phyloP scores from a whole-genome alignment of 2,329 filamentous ascomycete species.

The Colletotrichum sp. region DNA sequence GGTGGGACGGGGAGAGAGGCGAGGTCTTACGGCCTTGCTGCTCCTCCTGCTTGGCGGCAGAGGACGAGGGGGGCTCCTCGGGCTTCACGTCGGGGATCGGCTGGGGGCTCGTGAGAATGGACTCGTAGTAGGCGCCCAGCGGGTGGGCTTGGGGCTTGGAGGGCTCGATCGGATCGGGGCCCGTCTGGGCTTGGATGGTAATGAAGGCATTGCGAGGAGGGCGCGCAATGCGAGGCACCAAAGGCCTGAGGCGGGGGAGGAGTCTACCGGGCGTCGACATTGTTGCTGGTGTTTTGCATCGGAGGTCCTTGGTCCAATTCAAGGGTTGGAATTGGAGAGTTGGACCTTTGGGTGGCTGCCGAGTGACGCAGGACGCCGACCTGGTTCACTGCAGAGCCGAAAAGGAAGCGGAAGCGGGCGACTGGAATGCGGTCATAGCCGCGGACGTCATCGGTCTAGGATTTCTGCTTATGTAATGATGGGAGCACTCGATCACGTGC shows the following conservation, averaged over 20 bases:
- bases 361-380: slow-evolving; percentile 8
- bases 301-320: background rate
- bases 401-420: background rate
- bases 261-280: slow-evolving; percentile 37
- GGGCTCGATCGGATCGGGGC: slow-evolving; percentile 28
- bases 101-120: slow-evolving; percentile 54
- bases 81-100: slow-evolving; percentile 46
- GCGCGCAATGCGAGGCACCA: slow-evolving; percentile 29
- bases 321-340: background rate
- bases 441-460: slow-evolving; percentile 37
- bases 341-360: background rate
- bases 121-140: slow-evolving; percentile 64
- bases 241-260: slow-evolving; percentile 33
- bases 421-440: slow-evolving; percentile 24
- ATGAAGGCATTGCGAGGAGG: slow-evolving; percentile 30
- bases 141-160: slow-evolving; percentile 47
- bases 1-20: slow-evolving; percentile 15
- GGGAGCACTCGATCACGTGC: too few relatives aligned
- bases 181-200: slow-evolving; percentile 29
- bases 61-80: slow-evolving; percentile 47
- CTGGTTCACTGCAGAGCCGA: slow-evolving; percentile 7
- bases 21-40: slow-evolving; percentile 27
- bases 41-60: slow-evolving; percentile 29
- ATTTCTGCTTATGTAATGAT: slow-evolving; percentile 2
- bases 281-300: background rate